phyloP scores from a whole-genome alignment of 305 asterid species.

The Andrographis paniculata region DNA sequence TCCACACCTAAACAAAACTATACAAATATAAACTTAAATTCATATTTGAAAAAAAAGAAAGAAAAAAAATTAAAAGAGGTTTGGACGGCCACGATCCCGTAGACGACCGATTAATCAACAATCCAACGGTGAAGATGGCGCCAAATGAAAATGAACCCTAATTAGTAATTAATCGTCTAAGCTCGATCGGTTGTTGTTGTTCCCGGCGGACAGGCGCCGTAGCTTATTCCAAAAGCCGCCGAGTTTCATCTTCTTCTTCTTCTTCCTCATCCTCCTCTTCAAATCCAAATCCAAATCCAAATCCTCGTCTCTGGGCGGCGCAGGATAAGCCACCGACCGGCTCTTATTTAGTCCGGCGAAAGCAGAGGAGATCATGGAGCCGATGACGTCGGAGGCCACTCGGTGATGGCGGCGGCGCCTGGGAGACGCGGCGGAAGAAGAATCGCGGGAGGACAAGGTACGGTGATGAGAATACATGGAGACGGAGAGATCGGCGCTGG shows the following conservation, averaged over 20 bases:
- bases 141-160: too few species aligned
- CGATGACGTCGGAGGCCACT: neutral
- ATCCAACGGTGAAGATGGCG: too few species aligned
- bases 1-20: too few species aligned
- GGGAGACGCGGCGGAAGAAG: neutral
- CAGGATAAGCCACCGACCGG: neutral
- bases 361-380: neutral
- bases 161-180: too few species aligned
- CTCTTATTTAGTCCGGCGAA: neutral
- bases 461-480: neutral
- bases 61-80: too few species aligned
- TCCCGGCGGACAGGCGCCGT: too few species aligned
- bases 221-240: constrained; percentile 1
- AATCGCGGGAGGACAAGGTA: neutral
- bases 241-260: neutral
- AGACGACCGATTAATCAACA: too few species aligned
- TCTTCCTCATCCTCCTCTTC: too few species aligned
- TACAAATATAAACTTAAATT: too few species aligned
- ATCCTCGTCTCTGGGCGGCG: neutral
- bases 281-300: neutral
- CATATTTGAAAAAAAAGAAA: too few species aligned
- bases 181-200: too few species aligned
- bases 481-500: neutral
- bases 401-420: neutral
- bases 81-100: too few species aligned